Base-by-base conservation (phyloP, 257 asterid species). In the Fraxinus cuspidata region DNA sequence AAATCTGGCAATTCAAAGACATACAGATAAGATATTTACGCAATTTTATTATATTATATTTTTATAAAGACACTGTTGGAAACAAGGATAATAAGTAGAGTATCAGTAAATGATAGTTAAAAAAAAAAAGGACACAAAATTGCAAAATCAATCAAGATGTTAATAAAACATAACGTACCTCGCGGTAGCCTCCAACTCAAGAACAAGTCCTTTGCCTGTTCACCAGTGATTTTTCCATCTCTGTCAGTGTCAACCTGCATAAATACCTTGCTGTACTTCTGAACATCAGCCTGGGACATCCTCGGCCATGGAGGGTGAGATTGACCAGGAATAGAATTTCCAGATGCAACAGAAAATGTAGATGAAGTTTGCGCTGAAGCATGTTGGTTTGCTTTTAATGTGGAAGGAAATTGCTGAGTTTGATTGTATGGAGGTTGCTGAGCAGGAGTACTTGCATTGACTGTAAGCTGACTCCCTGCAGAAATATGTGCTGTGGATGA, bases 141-240 rank as follows among this genome's bases (percentile, higher is more conserved):
- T 63, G 19, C 19, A 63, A 63, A 63, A 63, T 23, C 69, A 63
- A 21, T 51, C 63, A 15, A 60, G 60, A 58, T 64, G n/a, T 19
- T 71, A 58, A 81, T 60, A 44, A 37, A 49, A 64, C 35, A 74
- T 9, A 76, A 63, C 79, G 37, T 82, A 96, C 98, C 99, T 88
- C 91, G 88, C 38, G 98, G 97, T 80, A 87, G 87, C 91, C 84
- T 90, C 99, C 99, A 96, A 86, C 98, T 96, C 81, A 96, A 87
- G 86, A 96, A 96, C 76, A 96, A 91, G 84, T 90, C 85, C 63
- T 95, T 96, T 9, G 99, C 99, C 91, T 96, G 97, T 86, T 86
- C 96, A 73, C 97, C 99, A 10, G 91, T 86, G 69, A 96, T 94
- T 85, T 91, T 92, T 75, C 98, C 99, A 91, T 96, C 99, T 81